Conservation (phyloP, 257 asterid genomes). For the Fraxinus excelsior region DNA sequence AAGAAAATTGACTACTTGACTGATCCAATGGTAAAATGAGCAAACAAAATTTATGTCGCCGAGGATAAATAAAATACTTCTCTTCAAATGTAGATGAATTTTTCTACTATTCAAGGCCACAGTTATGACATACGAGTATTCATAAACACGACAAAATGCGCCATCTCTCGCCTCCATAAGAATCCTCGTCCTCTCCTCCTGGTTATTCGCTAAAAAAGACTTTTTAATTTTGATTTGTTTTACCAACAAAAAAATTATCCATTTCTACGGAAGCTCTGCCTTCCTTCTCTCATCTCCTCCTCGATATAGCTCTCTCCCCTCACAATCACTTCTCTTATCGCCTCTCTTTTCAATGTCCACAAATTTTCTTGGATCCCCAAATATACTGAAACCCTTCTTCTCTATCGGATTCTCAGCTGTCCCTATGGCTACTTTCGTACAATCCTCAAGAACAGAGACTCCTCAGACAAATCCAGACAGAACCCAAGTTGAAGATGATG, state of each 20-base stretch:
- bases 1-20: too few relatives aligned
- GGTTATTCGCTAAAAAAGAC: background rate
- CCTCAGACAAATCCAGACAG: slow-evolving; percentile 35
- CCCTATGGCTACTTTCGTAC: slow-evolving; percentile 68
- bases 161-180: background rate
- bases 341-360: slow-evolving; percentile 45
- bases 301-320: slow-evolving; percentile 25
- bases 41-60: background rate
- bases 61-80: background rate
- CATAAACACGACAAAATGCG: background rate
- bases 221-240: background rate
- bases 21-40: background rate
- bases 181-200: background rate
- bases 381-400: slow-evolving; percentile 20
- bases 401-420: slow-evolving; percentile 22
- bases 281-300: too few relatives aligned
- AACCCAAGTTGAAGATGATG: slow-evolving; percentile 39
- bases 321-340: slow-evolving; percentile 14
- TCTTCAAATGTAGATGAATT: background rate
- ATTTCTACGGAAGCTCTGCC: slow-evolving; percentile 10
- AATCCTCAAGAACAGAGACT: slow-evolving; percentile 54
- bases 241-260: background rate
- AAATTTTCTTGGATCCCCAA: slow-evolving; percentile 35
- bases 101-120: too few relatives aligned
- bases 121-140: too few relatives aligned